Evolutionary conservation across 2,329 filamentous ascomycete genomes (phyloP), one percentile per base, ranked within the genome.

Genomic region (Diaporthe citriasiana): DNA sequence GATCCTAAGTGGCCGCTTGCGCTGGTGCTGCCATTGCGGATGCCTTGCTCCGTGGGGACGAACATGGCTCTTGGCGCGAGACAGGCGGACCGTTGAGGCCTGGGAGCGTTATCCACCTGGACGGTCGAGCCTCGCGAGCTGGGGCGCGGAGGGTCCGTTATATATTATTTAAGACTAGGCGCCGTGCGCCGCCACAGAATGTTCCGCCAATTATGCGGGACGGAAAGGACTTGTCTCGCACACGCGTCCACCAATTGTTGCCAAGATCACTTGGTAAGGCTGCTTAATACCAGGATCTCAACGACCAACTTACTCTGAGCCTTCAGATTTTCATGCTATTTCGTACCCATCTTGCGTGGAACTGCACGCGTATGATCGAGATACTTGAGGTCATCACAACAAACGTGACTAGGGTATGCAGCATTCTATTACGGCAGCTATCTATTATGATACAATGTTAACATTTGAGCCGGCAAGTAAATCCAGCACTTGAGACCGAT

Each of bases 11-110:
- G 63, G 45, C 30, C 13, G 45, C 63, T 27, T 35, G 45, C 63
- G 45, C 6, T 25, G 63, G 63, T 51, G 45, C 17, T 53, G 22
- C 17, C 63, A 68, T 53, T 51, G 15, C 63, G 63, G 63, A 68
- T 22, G 45, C 17, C 63, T 40, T 68, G 45, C 40, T 68, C 63
- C 63, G 63, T 53, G 33, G 33, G 30, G 27, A 68, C 63, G 63
- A 53, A 68, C 47, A 53, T 40, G 63, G 63, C 63, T 53, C 63
- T 68, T 53, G 63, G 63, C 63, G 63, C n/a, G 63, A 68, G 63
- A 68, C 47, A 51, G 15, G 33, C n/a, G 63, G 47, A 33, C 45
- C 63, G 33, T 38, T n/a, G 45, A 51, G 47, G 13, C 45, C 17
- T 68, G 47, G n/a, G 15, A 25, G 30, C 13, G 22, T 40, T 68